Conservation (phyloP, 225 moss, liverwort and hornwort species). For the Marchantia paleacea region DNA sequence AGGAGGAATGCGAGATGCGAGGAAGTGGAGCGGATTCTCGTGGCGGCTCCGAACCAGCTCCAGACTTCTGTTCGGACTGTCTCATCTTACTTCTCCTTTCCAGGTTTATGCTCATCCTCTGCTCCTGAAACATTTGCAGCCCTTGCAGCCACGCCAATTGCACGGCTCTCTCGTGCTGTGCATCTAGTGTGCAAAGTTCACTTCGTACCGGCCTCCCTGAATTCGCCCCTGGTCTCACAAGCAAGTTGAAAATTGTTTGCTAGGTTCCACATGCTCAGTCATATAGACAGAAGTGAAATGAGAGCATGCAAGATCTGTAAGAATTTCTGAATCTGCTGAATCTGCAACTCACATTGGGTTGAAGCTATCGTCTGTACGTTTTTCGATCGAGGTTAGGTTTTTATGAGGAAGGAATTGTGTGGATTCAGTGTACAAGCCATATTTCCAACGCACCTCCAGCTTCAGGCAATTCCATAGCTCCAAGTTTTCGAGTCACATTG, state of each 20-base stretch:
- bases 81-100: conserved; percentile 8
- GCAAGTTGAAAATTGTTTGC: too few relatives aligned
- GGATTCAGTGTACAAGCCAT: conserved; percentile 27
- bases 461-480: conserved; percentile 30
- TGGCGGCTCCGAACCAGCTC: neutral
- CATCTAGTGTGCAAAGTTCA: too few relatives aligned
- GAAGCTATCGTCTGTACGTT: neutral
- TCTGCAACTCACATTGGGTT: neutral
- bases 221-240: too few relatives aligned
- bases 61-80: neutral
- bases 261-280: too few relatives aligned
- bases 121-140: neutral
- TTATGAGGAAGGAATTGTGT: neutral
- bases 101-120: neutral
- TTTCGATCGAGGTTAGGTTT: neutral
- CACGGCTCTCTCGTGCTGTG: neutral
- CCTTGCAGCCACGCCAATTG: neutral
- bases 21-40: neutral
- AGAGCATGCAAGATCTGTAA: neutral
- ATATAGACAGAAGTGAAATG: neutral
- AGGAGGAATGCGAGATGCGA: neutral
- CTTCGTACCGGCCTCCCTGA: too few relatives aligned
- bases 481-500: conserved; percentile 11
- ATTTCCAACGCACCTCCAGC: neutral
- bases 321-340: too few relatives aligned